Percentiles rank a stretch among this genome's conserved stretches.
These are phyloP conservation scores for Quercus tomentella DNA, from an alignment of 331 rosid genomes.

Conservation along the genomic window DNA sequence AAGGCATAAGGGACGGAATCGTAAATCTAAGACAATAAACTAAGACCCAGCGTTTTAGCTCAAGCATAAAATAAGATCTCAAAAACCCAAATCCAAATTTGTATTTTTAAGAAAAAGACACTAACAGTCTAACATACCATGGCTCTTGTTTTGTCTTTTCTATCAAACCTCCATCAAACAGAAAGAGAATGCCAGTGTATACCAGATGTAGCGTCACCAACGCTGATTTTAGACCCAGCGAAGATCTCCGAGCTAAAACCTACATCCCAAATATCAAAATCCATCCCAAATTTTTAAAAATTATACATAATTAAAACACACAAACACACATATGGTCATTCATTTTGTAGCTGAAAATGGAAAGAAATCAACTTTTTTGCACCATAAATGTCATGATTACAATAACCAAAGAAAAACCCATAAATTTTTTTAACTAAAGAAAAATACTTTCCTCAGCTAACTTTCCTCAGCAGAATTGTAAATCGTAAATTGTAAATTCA, in stretches of 20 bases:
- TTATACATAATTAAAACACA: not conserved
- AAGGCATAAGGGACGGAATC: no score
- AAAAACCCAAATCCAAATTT: no score
- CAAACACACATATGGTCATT: not conserved
- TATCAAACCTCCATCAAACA: constrained; percentile 63
- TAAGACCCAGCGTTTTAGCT: not conserved
- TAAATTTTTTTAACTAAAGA: no score
- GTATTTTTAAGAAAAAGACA: no score
- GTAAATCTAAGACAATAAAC: no score
- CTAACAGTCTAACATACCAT: constrained; percentile 38
- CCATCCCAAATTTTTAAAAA: not conserved
- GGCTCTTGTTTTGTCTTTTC: constrained; percentile 67
- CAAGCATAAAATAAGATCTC: no score
- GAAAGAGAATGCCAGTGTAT: constrained; percentile 62
- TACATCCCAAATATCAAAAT: not conserved
- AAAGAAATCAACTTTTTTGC: not conserved
- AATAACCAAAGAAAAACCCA: no score
- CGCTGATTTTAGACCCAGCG: constrained; percentile 60
- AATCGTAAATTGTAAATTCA: no score
- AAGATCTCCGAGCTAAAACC: constrained; percentile 72
- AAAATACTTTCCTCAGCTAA: no score
- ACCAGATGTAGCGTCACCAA: constrained; percentile 63
- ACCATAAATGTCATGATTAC: not conserved
- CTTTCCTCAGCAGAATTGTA: no score
- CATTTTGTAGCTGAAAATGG: no score